A percentile compares a stretch with the other conserved stretches of the same genome.
Evolutionary conservation across 305 asterid genomes (phyloP).

Genomic region (Fraxinus angustifolia): DNA sequence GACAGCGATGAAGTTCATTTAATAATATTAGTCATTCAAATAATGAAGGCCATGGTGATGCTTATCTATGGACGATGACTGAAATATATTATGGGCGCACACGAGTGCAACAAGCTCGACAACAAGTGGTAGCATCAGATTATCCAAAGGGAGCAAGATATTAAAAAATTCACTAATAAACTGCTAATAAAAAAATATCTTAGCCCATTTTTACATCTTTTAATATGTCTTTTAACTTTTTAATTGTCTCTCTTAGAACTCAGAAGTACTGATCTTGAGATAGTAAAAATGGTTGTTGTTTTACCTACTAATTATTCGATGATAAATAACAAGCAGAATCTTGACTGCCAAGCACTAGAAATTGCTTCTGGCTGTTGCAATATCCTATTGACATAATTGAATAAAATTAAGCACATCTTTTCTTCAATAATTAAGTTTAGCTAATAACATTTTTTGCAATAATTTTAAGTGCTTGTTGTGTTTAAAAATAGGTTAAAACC

Average conservation of each 20-base stretch:
- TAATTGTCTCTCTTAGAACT: not conserved
- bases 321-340: not conserved
- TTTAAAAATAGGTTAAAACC: not conserved
- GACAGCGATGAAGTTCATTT: conserved; percentile 10
- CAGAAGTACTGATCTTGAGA: not conserved
- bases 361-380: not conserved
- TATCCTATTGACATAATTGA: not conserved
- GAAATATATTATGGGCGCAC: not conserved
- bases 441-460: not conserved
- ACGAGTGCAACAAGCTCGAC: not conserved
- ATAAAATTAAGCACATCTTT: not conserved
- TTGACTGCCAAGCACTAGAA: not conserved
- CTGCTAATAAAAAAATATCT: not conserved
- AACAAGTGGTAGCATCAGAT: not conserved
- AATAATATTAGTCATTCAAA: not conserved
- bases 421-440: not conserved
- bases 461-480: not conserved
- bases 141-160: not conserved
- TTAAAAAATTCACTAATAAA: not conserved
- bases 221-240: not conserved
- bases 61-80: not conserved
- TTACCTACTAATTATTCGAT: not conserved
- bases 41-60: not conserved
- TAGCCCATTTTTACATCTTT: not conserved
- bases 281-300: not conserved